A percentile compares a stretch with the other conserved stretches of the same genome.
phyloP scores from a whole-genome alignment of 2,329 filamentous ascomycete species.

The Blastomyces percursus region DNA sequence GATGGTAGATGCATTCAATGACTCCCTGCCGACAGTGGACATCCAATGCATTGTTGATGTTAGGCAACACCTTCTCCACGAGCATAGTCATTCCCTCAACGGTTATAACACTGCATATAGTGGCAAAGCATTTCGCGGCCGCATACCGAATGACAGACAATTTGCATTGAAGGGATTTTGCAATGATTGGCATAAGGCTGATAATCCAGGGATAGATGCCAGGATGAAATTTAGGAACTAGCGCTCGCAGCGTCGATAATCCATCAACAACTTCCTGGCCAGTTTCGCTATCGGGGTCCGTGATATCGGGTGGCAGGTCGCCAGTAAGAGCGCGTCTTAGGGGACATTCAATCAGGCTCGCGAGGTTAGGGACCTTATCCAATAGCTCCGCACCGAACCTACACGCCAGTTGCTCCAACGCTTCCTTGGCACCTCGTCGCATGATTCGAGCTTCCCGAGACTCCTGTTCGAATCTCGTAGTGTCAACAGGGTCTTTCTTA shows the following conservation, averaged over 20 bases:
- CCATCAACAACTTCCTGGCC: constrained; percentile 92
- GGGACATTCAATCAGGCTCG: constrained; percentile 68
- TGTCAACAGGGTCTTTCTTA: constrained; percentile 81
- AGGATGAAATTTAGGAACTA: constrained; percentile 77
- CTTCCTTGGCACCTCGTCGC: constrained; percentile 84
- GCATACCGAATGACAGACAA: constrained; percentile 92
- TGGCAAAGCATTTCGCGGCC: constrained; percentile 93
- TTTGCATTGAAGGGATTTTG: constrained; percentile 75
- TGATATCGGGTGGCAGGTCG: constrained; percentile 60
- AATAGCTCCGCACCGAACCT: constrained; percentile 71
- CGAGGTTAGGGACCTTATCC: constrained; percentile 72
- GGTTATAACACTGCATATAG: constrained; percentile 91
- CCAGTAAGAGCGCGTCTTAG: constrained; percentile 62
- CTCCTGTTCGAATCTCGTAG: constrained; percentile 79
- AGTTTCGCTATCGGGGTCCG: constrained; percentile 59
- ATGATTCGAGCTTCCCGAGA: constrained; percentile 82
- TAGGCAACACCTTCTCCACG: constrained; percentile 83
- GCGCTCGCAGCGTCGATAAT: constrained; percentile 79
- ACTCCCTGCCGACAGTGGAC: constrained; percentile 83
- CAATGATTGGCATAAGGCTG: constrained; percentile 70
- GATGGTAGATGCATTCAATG: constrained; percentile 89
- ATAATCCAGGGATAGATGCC: constrained; percentile 71
- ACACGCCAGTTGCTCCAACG: constrained; percentile 72
- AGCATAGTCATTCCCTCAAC: constrained; percentile 93
- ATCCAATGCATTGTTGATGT: constrained; percentile 82